Evolutionary conservation across 495 filamentous ascomycete genomes (phyloP).

Genomic region (Aspergillus sparsus): DNA sequence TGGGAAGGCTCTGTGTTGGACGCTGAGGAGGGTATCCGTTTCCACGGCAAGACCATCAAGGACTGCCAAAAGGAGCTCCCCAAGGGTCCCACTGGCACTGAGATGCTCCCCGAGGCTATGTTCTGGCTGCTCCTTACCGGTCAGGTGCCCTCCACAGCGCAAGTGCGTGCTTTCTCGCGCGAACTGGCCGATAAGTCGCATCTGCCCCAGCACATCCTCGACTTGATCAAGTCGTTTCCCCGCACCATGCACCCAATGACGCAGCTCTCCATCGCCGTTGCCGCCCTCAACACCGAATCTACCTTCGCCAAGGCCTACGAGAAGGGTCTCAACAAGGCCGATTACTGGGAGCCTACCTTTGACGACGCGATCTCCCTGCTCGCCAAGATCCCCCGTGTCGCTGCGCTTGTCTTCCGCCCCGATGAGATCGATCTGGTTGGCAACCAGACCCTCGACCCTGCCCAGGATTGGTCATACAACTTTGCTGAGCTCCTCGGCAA

Average conservation of each 20-base stretch:
- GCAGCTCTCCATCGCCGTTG: constrained; percentile 91
- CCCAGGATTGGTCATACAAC: constrained; percentile 97
- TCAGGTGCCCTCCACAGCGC: constrained; percentile 77
- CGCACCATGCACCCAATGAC: constrained; percentile 94
- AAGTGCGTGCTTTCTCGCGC: constrained; percentile 77
- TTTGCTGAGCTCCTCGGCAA: constrained; percentile 96
- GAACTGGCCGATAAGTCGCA: constrained; percentile 84
- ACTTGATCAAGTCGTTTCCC: constrained; percentile 90
- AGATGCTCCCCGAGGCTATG: constrained; percentile 99
- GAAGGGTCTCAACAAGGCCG: constrained; percentile 82
- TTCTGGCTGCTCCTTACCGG: constrained; percentile 98
- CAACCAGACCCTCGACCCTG: constrained; percentile 42
- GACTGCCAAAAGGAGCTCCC: constrained; percentile 93
- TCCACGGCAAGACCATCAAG: constrained; percentile 97
- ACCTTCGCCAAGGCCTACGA: constrained; percentile 92
- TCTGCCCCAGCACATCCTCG: constrained; percentile 80
- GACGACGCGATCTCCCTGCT: constrained; percentile 93
- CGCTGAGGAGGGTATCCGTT: constrained; percentile 94
- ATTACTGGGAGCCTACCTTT: constrained; percentile 99
- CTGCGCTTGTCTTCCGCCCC: constrained; percentile 95
- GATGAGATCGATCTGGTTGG: constrained; percentile 68
- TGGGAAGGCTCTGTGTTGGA: constrained; percentile 99
- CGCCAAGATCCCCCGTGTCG: constrained; percentile 94
- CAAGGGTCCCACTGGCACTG: constrained; percentile 89
- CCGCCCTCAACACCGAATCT: constrained; percentile 87